phyloP scores from a whole-genome alignment of 495 filamentous ascomycete species.

The Aspergillus funiculosus region DNA sequence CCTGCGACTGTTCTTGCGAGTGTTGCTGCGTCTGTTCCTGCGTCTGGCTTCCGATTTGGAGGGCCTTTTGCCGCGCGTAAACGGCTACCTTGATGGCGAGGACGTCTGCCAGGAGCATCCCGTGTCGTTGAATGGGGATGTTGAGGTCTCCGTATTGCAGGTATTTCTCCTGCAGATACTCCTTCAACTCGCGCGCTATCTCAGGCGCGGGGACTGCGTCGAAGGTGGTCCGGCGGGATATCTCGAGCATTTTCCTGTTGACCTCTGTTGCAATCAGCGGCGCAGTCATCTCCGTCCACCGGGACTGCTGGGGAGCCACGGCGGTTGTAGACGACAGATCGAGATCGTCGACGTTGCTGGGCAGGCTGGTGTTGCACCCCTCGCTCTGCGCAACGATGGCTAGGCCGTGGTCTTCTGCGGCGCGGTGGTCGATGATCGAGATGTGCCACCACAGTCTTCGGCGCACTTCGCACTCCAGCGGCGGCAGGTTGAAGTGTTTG shows the following conservation, averaged over 20 bases:
- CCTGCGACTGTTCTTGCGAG: too few species aligned
- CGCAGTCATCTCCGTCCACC: conserved; percentile 29
- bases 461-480: conserved; percentile 39
- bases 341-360: conserved; percentile 28
- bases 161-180: conserved; percentile 19
- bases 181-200: conserved; percentile 20
- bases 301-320: too few species aligned
- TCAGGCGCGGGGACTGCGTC: background rate
- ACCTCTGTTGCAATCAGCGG: conserved; percentile 32
- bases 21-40: conserved; percentile 2
- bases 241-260: conserved; percentile 15
- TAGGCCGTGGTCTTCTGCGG: conserved; percentile 36
- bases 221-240: background rate
- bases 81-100: conserved; percentile 25
- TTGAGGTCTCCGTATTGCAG: conserved; percentile 23
- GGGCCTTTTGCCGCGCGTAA: conserved; percentile 22
- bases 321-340: too few species aligned
- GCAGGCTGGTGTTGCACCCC: conserved; percentile 23
- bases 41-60: conserved; percentile 12
- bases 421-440: conserved; percentile 29
- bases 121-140: conserved; percentile 30
- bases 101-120: conserved; percentile 21
- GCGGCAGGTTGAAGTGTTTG: conserved; percentile 31
- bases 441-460: conserved; percentile 43
- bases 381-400: conserved; percentile 20